phyloP scores from a whole-genome alignment of 2,329 filamentous ascomycete species.

The Knufia petricola region DNA sequence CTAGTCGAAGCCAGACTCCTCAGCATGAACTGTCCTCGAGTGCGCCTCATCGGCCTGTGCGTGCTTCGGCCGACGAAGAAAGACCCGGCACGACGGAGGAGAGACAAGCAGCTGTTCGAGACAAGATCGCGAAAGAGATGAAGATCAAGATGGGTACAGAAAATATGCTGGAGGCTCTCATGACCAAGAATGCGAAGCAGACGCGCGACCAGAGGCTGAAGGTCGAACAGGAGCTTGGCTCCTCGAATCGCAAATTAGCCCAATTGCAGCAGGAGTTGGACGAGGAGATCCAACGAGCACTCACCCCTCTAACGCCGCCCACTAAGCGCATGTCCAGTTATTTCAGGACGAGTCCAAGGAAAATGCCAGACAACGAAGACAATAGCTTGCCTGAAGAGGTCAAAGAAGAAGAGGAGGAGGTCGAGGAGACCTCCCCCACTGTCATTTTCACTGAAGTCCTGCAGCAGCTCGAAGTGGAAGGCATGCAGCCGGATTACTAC shows the following conservation, averaged over 20 bases:
- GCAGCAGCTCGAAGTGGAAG: slow-evolving; percentile 77
- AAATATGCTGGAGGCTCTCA: slow-evolving; percentile 90
- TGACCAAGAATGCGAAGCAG: slow-evolving; percentile 91
- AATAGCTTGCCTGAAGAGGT: slow-evolving; percentile 50
- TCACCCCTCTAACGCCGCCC: slow-evolving; percentile 42
- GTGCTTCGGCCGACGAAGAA: slow-evolving; percentile 45
- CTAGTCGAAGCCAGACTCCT: slow-evolving; percentile 53
- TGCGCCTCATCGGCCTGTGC: slow-evolving; percentile 40
- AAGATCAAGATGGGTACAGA: slow-evolving; percentile 98
- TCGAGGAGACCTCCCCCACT: slow-evolving; percentile 64
- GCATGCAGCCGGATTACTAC: slow-evolving; percentile 88
- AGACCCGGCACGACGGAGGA: slow-evolving; percentile 56
- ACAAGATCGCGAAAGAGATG: slow-evolving; percentile 84
- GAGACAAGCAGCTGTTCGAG: slow-evolving; percentile 63
- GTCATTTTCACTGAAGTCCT: slow-evolving; percentile 83
- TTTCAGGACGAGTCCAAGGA: slow-evolving; percentile 47
- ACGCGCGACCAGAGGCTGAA: slow-evolving; percentile 71
- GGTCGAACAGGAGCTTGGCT: slow-evolving; percentile 80
- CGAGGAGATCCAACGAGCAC: slow-evolving; percentile 49
- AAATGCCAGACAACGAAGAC: slow-evolving; percentile 43
- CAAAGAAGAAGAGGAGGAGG: slow-evolving; percentile 51
- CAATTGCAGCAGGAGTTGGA: slow-evolving; percentile 51
- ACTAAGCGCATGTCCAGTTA: slow-evolving; percentile 45
- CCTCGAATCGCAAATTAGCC: slow-evolving; percentile 65
- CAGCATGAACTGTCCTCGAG: slow-evolving; percentile 39